These are phyloP conservation scores for Yamadazyma mexicana DNA, from an alignment of 1,139 yeast genomes.

Conservation along the genomic window DNA sequence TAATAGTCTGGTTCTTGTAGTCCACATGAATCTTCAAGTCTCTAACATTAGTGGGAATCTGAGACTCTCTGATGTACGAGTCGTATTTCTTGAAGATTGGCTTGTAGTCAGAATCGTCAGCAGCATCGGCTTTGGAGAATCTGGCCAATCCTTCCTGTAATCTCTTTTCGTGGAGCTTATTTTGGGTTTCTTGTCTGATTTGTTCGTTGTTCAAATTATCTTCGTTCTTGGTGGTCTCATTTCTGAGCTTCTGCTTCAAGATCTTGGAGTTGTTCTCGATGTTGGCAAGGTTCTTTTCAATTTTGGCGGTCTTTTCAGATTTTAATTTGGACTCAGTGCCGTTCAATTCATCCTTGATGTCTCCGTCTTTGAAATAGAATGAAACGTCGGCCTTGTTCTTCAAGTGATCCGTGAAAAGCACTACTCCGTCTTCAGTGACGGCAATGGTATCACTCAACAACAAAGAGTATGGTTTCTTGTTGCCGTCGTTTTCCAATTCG, in stretches of 20 bases:
- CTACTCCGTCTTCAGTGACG: slow-evolving; percentile 62
- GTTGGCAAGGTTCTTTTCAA: slow-evolving; percentile 31
- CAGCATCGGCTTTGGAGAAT: slow-evolving; percentile 74
- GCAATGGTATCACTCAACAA: slow-evolving; percentile 82
- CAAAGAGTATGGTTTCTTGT: slow-evolving; percentile 62
- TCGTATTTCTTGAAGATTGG: slow-evolving; percentile 89
- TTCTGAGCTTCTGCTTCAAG: slow-evolving; percentile 76
- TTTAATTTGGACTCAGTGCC: slow-evolving; percentile 25
- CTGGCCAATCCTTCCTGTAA: slow-evolving; percentile 83
- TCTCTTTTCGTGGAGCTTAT: slow-evolving; percentile 77
- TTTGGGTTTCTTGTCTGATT: slow-evolving; percentile 80
- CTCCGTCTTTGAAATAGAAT: slow-evolving; percentile 80
- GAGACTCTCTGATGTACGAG: slow-evolving; percentile 90
- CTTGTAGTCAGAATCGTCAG: slow-evolving; percentile 61
- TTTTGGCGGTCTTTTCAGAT: slow-evolving; percentile 32
- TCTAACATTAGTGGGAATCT: slow-evolving; percentile 78
- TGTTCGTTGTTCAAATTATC: slow-evolving; percentile 70
- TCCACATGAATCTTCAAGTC: slow-evolving; percentile 89
- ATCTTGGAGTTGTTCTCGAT: slow-evolving; percentile 54
- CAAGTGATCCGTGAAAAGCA: slow-evolving; percentile 71
- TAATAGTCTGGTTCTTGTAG: slow-evolving; percentile 81
- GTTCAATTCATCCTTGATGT: slow-evolving; percentile 21
- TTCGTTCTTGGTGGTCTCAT: slow-evolving; percentile 70
- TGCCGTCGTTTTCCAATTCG: slow-evolving; percentile 50
- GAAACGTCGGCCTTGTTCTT: slow-evolving; percentile 75